Percentiles rank a stretch among this genome's conserved stretches.
Evolutionary conservation across 495 filamentous ascomycete genomes (phyloP).

Genomic region (Acidiella bohemica): DNA sequence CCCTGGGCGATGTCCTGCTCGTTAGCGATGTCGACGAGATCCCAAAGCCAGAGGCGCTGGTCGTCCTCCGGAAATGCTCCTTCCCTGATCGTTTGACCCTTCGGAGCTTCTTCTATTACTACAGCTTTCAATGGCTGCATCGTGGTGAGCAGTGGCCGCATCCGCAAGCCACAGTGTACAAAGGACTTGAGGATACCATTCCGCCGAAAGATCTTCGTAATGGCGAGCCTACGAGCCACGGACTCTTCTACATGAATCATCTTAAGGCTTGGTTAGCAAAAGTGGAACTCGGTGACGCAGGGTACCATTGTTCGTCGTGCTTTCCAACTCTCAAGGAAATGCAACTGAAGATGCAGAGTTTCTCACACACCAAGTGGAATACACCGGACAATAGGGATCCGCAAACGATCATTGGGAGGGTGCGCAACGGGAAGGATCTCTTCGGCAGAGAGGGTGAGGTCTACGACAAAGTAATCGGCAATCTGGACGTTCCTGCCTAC

Average conservation of each 20-base stretch:
- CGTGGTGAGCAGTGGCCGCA: conserved; percentile 39
- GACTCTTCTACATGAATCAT: conserved; percentile 3
- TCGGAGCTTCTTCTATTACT: conserved; percentile 41
- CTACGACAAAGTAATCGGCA: conserved; percentile 26
- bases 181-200: conserved; percentile 34
- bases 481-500: conserved; percentile 15
- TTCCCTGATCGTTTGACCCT: conserved; percentile 42
- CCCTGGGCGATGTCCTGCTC: conserved; percentile 26
- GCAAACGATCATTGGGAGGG: conserved; percentile 32
- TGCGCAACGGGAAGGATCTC: conserved; percentile 37
- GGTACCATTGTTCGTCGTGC: conserved; percentile 45
- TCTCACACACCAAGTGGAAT: conserved; percentile 38
- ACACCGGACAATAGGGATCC: conserved; percentile 30
- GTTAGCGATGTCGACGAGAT: conserved; percentile 18
- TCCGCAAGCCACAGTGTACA: conserved; percentile 42
- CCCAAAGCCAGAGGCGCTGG: conserved; percentile 29
- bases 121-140: conserved; percentile 43
- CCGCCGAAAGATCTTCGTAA: conserved; percentile 37
- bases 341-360: conserved; percentile 38
- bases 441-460: conserved; percentile 36
- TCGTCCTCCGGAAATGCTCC: conserved; percentile 34
- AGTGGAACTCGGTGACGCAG: conserved; percentile 34
- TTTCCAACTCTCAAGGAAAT: conserved; percentile 39
- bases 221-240: conserved; percentile 19
- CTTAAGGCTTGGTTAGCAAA: conserved; percentile 12